phyloP scores from a whole-genome alignment of 1,284 basidiomycete genomes.

The Acaromyces ingoldii region DNA sequence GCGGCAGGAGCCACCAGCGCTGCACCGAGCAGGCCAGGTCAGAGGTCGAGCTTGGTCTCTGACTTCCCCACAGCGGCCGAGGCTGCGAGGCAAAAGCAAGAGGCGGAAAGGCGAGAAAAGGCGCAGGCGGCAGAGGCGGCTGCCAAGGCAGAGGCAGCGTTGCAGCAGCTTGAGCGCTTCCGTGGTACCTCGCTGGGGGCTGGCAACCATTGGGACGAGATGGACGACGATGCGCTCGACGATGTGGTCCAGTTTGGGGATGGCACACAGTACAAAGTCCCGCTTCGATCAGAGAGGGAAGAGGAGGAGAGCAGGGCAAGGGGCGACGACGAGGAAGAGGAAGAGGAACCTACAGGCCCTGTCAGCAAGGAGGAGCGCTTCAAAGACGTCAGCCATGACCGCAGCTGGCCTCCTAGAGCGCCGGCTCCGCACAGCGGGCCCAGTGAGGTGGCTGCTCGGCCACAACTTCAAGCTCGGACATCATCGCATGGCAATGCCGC shows the following conservation, averaged over 20 bases:
- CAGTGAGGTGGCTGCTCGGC: too few species aligned
- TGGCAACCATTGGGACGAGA: constrained; percentile 48
- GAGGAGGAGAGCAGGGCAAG: too few species aligned
- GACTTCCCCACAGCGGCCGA: constrained; percentile 50
- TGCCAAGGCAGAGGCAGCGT: constrained; percentile 27
- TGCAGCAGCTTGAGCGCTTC: constrained; percentile 44
- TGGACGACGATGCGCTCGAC: constrained; percentile 42
- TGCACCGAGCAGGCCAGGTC: not conserved
- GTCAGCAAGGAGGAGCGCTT: constrained; percentile 45
- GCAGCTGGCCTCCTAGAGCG: constrained; percentile 31
- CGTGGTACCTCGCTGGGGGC: constrained; percentile 32
- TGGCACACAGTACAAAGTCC: constrained; percentile 47
- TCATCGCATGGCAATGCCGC: not conserved
- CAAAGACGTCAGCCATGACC: constrained; percentile 40
- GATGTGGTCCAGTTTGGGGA: constrained; percentile 50
- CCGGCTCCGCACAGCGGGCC: not conserved
- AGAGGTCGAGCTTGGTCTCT: constrained; percentile 15
- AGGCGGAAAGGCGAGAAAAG: constrained; percentile 39
- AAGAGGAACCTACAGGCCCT: constrained; percentile 12
- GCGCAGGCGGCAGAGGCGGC: constrained; percentile 34
- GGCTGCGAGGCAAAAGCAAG: constrained; percentile 35
- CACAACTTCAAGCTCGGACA: too few species aligned
- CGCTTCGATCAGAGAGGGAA: constrained; percentile 8
- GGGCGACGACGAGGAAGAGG: constrained; percentile 16
- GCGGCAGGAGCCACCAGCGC: not conserved